A percentile compares a stretch with the other conserved stretches of the same genome.
Conservation (phyloP, 2,329 filamentous ascomycete species). For the Berkeleyomyces basicola region DNA sequence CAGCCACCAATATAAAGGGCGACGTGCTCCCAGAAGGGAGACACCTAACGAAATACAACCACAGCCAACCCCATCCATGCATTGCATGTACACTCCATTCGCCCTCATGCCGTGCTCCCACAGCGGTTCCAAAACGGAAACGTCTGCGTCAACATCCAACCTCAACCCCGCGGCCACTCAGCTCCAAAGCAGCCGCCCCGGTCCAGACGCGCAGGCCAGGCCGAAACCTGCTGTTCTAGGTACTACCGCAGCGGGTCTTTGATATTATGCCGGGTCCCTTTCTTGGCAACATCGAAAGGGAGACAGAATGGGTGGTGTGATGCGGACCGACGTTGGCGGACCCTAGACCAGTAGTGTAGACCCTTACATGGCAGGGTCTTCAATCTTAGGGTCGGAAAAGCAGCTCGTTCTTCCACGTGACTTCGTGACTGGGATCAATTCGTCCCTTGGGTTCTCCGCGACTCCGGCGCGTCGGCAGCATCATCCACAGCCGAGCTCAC, state of each 20-base stretch:
- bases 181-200: not conserved
- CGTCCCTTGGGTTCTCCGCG: too few species aligned
- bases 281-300: not conserved
- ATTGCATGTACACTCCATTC: not conserved
- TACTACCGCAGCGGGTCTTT: not conserved
- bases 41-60: not conserved
- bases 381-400: not conserved
- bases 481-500: too few species aligned
- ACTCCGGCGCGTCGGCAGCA: not conserved
- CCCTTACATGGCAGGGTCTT: not conserved
- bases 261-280: not conserved
- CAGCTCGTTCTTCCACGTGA: not conserved
- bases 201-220: not conserved
- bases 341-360: too few species aligned
- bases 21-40: too few species aligned
- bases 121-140: not conserved
- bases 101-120: not conserved
- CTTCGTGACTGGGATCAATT: not conserved
- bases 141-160: not conserved
- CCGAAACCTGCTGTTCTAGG: not conserved
- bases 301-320: too few species aligned
- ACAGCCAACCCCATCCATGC: not conserved
- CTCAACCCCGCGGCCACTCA: constrained; percentile 14
- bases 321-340: too few species aligned
- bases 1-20: too few species aligned